Percentiles rank a stretch among this genome's conserved stretches.
These are phyloP conservation scores for Metschnikowia corniflorae DNA, from an alignment of 805 yeast genomes.

Conservation along the genomic window DNA sequence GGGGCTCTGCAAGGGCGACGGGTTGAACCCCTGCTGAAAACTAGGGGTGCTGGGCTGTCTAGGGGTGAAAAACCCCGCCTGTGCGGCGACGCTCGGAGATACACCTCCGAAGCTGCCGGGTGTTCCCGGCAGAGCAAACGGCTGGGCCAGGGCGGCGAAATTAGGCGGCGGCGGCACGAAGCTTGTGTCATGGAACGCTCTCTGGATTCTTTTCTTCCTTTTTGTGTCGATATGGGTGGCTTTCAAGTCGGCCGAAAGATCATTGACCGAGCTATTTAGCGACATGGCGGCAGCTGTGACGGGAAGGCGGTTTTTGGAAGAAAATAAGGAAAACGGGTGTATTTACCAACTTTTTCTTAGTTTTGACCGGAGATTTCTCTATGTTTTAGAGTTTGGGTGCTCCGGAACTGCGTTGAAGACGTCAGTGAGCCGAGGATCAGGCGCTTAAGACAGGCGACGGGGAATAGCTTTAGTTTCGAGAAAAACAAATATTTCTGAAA, in stretches of 20 bases:
- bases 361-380: too few species aligned
- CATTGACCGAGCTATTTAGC: slow-evolving; percentile 9
- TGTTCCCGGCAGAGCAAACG: slow-evolving; percentile 3
- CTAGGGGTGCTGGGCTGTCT: slow-evolving; percentile 5
- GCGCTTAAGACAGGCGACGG: too few species aligned
- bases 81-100: slow-evolving; percentile 1
- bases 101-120: neutral
- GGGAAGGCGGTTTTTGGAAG: neutral
- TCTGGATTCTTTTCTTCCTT: slow-evolving; percentile 15
- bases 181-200: slow-evolving; percentile 16
- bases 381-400: too few species aligned
- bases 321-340: neutral
- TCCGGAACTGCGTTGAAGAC: too few species aligned
- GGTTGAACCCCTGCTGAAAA: slow-evolving; percentile 2
- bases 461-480: too few species aligned
- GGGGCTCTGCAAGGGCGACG: neutral
- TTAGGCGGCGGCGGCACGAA: slow-evolving; percentile 5
- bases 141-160: slow-evolving; percentile 5
- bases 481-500: too few species aligned
- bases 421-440: too few species aligned
- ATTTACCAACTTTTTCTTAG: too few species aligned
- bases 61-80: slow-evolving; percentile 7
- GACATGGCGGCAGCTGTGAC: slow-evolving; percentile 1
- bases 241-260: slow-evolving; percentile 13
- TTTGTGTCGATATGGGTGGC: slow-evolving; percentile 10